These are phyloP conservation scores for Vanrija pseudolonga DNA, from an alignment of 1,284 basidiomycete species.

Conservation along the genomic window DNA sequence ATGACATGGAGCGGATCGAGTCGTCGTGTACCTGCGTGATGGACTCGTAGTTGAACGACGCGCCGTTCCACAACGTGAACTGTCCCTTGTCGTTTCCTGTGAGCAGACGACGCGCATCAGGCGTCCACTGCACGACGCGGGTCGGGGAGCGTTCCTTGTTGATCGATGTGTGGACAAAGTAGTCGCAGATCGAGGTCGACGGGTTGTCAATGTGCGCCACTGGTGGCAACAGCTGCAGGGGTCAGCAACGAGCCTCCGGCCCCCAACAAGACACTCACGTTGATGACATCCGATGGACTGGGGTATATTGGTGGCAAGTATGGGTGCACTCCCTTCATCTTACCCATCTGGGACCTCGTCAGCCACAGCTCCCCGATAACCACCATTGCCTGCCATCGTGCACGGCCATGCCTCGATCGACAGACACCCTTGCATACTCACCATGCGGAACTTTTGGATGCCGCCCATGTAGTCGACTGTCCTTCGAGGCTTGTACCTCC, in stretches of 20 bases:
- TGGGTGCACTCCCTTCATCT: slow-evolving; percentile 67
- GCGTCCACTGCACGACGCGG: slow-evolving; percentile 96
- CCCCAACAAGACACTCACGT: slow-evolving; percentile 56
- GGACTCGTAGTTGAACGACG: slow-evolving; percentile 99
- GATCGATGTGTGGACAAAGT: slow-evolving; percentile 95
- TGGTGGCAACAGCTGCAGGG: slow-evolving; percentile 75
- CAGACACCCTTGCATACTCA: slow-evolving; percentile 55
- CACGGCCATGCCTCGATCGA: neutral
- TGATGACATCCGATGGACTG: slow-evolving; percentile 74
- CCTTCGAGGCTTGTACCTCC: slow-evolving; percentile 84
- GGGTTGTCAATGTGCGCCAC: slow-evolving; percentile 83
- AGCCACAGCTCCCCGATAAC: neutral
- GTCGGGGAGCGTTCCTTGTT: slow-evolving; percentile 98
- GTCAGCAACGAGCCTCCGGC: neutral
- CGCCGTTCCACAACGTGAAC: slow-evolving; percentile 97
- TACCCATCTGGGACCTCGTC: slow-evolving; percentile 58
- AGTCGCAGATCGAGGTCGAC: slow-evolving; percentile 87
- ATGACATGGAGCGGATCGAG: slow-evolving; percentile 82
- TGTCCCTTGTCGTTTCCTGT: slow-evolving; percentile 96
- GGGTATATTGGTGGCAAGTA: slow-evolving; percentile 74
- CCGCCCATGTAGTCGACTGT: slow-evolving; percentile 93
- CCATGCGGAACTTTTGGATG: slow-evolving; percentile 75
- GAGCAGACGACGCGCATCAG: slow-evolving; percentile 84
- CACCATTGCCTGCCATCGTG: too few species aligned
- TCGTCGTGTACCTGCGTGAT: slow-evolving; percentile 97